Conservation (phyloP, 305 asterid genomes). For the Andrographis paniculata region DNA sequence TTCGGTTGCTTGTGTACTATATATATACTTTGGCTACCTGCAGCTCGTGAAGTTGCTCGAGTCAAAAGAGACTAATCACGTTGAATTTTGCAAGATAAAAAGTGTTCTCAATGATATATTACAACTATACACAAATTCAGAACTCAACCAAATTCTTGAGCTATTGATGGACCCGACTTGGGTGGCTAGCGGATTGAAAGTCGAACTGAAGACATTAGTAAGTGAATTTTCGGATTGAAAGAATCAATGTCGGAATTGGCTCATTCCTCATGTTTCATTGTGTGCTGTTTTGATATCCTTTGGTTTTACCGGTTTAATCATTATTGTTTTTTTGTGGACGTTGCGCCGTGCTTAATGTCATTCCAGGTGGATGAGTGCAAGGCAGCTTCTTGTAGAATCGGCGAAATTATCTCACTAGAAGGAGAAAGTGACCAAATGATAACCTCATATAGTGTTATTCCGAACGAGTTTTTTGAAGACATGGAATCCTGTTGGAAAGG, state of each 20-base stretch:
- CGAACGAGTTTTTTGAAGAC: constrained; percentile 78
- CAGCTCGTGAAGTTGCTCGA: constrained; percentile 98
- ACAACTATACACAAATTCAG: constrained; percentile 45
- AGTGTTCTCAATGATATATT: constrained; percentile 65
- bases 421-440: constrained; percentile 76
- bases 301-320: constrained; percentile 2
- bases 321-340: background rate
- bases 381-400: constrained; percentile 56
- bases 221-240: constrained; percentile 22
- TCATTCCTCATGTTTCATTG: background rate
- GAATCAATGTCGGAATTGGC: constrained; percentile 3
- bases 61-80: constrained; percentile 88
- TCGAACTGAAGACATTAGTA: constrained; percentile 70
- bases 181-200: constrained; percentile 86
- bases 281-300: constrained; percentile 2
- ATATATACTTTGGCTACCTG: constrained; percentile 21
- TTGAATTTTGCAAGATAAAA: constrained; percentile 95
- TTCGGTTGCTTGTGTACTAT: background rate
- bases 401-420: constrained; percentile 70
- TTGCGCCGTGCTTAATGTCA: background rate
- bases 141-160: constrained; percentile 53
- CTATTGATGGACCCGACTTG: constrained; percentile 84
- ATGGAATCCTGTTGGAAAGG: constrained; percentile 94
- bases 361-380: constrained; percentile 74
- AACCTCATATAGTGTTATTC: constrained; percentile 41